Evolutionary conservation across 495 filamentous ascomycete species (phyloP), one percentile per base, ranked within the genome.

Genomic region (Lasiosphaeria ovina): DNA sequence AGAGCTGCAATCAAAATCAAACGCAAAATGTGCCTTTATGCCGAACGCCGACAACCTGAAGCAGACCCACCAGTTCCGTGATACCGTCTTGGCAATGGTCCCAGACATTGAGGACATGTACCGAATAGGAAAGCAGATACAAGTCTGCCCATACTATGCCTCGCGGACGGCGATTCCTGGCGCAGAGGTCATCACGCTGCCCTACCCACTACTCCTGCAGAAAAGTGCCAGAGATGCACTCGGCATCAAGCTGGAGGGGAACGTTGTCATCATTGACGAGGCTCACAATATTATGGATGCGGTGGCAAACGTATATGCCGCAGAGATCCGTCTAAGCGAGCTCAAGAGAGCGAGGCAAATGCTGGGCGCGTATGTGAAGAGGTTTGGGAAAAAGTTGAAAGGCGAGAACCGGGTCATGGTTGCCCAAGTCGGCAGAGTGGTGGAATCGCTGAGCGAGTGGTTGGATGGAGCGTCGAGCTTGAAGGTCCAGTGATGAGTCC

Each of bases 251-350:
- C 73, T 98, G 9, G 92, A 93, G 65, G 88, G 85, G 6, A 93
- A 97, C 70, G 80, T 98, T 2, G 83, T 98, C 31, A 89, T 98
- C 48, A 90, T 98, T 62, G 94, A 98, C 66, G 94, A 98, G 76
- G 94, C 95, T 1, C 94, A 98, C 69, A 98, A 98, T 70, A 82
- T 98, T 35, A 97, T 97, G 86, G 92, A 97, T 72, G 90, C 93
- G 2, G 92, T 98, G 49, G 83, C 90, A 1, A 87, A 85, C 31
- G 93, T 97, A 54, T 85, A 98, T 68, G 95, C 94, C 1, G 83
- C 90, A 4, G 83, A 87, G 44, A 81, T 98, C 33, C 84, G 86
- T 9, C 77, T 93, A 5, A 71, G 69, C 31, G 92, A 97, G 62
- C 73, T 98, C 16, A 81, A 86, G 57, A 81, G 77, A 33, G 87